Evolutionary conservation across 345 rosid genomes (phyloP).

Genomic region (Boechera divaricarpa): DNA sequence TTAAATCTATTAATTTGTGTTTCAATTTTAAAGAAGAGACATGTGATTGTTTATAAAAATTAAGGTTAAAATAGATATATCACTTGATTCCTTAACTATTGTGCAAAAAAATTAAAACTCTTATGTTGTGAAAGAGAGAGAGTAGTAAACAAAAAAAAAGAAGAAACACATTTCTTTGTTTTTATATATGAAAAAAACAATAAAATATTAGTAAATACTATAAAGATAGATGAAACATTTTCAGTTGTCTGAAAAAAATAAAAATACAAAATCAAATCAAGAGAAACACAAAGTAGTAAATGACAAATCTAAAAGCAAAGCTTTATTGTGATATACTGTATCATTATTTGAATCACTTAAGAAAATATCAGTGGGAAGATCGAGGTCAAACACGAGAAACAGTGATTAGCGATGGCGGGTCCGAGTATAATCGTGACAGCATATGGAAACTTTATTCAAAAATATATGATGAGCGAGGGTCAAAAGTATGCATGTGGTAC

Average conservation of each 20-base stretch:
- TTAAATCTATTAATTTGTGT: too few species aligned
- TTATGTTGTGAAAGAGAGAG: too few species aligned
- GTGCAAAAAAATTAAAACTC: too few species aligned
- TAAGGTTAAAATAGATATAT: too few species aligned
- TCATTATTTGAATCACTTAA: neutral
- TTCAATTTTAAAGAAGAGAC: too few species aligned
- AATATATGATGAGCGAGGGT: neutral
- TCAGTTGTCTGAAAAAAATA: neutral
- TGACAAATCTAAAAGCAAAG: neutral
- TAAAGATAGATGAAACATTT: neutral
- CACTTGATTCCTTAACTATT: too few species aligned
- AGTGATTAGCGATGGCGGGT: constrained; percentile 8
- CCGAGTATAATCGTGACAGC: constrained; percentile 5
- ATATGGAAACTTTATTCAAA: neutral
- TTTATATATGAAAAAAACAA: neutral
- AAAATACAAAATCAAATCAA: neutral
- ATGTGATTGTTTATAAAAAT: too few species aligned
- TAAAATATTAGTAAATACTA: neutral
- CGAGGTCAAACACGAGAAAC: constrained; percentile 16
- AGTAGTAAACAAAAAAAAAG: neutral
- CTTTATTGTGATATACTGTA: neutral
- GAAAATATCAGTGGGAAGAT: constrained; percentile 28
- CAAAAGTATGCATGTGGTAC: neutral
- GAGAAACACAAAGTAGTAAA: neutral
- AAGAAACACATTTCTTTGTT: neutral